phyloP scores from a whole-genome alignment of 768 basidiomycete genomes.

The Lentinula aciculospora region DNA sequence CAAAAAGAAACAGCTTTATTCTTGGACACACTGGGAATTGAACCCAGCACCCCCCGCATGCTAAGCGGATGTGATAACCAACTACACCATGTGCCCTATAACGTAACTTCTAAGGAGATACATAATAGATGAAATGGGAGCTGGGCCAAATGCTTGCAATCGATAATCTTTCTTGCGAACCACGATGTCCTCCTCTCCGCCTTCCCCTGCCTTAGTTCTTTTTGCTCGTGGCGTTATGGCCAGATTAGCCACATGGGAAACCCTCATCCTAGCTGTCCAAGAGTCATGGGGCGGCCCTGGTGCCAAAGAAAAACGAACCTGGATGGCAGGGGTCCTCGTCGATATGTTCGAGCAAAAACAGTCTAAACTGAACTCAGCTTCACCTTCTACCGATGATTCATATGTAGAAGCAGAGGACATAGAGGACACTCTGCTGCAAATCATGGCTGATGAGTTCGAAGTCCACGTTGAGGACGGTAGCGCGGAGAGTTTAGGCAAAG shows the following conservation, averaged over 20 bases:
- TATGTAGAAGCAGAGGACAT: constrained; percentile 67
- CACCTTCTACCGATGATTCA: constrained; percentile 14
- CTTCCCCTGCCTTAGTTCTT: constrained; percentile 48
- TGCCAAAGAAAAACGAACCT: constrained; percentile 65
- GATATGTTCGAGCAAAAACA: constrained; percentile 65
- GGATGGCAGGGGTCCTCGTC: constrained; percentile 78
- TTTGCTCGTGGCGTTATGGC: constrained; percentile 88
- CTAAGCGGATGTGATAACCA: constrained; percentile 29
- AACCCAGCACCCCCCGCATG: constrained; percentile 11
- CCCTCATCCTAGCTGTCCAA: constrained; percentile 79
- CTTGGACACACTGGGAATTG: constrained; percentile 8
- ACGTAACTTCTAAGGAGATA: no score
- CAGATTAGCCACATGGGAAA: constrained; percentile 79
- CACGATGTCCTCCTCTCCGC: constrained; percentile 18
- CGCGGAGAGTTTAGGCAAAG: constrained; percentile 63
- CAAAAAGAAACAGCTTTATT: neutral
- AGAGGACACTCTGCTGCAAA: constrained; percentile 75
- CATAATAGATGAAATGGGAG: no score
- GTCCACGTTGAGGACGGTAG: constrained; percentile 81
- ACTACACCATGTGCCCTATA: constrained; percentile 20
- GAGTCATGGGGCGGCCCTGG: constrained; percentile 84
- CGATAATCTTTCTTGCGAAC: neutral
- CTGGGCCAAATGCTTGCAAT: neutral
- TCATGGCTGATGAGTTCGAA: constrained; percentile 87
- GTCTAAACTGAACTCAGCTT: neutral